These are phyloP conservation scores for Xylaria bambusicola DNA, from an alignment of 495 filamentous ascomycete species.

Conservation along the genomic window DNA sequence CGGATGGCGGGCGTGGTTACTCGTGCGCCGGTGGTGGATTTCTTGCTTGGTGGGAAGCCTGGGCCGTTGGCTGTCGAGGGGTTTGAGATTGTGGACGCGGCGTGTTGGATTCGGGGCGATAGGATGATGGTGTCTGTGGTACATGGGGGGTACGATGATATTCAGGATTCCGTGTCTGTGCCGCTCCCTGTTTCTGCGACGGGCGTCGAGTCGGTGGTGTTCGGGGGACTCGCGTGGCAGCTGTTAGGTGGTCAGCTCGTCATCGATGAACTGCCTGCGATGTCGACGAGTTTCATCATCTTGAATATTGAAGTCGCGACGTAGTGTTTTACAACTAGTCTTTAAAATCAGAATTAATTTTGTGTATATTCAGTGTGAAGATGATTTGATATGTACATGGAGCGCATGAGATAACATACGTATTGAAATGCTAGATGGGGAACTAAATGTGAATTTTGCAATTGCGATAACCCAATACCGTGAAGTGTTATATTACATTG, in stretches of 20 bases:
- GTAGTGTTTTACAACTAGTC: background rate
- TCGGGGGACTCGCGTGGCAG: slow-evolving; percentile 28
- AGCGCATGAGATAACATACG: too few relatives aligned
- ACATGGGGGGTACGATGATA: slow-evolving; percentile 40
- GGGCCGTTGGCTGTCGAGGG: slow-evolving; percentile 18
- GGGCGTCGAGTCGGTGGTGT: slow-evolving; percentile 18
- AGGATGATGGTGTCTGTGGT: slow-evolving; percentile 49
- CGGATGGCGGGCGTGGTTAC: slow-evolving; percentile 48
- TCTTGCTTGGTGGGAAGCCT: slow-evolving; percentile 44
- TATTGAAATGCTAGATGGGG: too few relatives aligned
- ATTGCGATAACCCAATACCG: background rate
- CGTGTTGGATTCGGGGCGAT: slow-evolving; percentile 41
- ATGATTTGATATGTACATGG: too few relatives aligned
- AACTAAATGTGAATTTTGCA: too few relatives aligned
- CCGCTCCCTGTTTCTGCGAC: slow-evolving; percentile 18
- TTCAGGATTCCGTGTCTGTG: slow-evolving; percentile 27
- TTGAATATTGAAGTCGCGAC: slow-evolving; percentile 12
- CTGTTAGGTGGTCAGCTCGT: slow-evolving; percentile 19
- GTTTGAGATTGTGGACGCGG: slow-evolving; percentile 41
- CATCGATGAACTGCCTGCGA: slow-evolving; percentile 21
- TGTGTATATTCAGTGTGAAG: too few relatives aligned
- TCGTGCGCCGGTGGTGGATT: slow-evolving; percentile 36
- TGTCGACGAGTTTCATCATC: slow-evolving; percentile 29
- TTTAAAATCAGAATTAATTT: too few relatives aligned
- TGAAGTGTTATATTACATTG: background rate